Conservation (phyloP, 2,329 filamentous ascomycete genomes). For the Colletotrichum magnum region DNA sequence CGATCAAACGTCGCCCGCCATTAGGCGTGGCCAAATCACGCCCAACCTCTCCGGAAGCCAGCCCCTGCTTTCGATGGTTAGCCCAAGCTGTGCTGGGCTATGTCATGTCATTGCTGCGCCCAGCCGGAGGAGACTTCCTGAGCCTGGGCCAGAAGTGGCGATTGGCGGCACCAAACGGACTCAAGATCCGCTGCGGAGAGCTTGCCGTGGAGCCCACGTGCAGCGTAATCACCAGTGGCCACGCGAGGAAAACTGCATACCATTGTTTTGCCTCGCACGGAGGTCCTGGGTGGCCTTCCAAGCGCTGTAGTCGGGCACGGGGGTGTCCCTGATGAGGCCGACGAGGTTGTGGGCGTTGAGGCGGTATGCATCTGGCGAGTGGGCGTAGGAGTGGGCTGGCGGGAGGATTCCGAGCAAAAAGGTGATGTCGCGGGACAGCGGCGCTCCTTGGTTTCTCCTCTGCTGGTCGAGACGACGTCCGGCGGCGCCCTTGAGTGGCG, state of each 20-base stretch:
- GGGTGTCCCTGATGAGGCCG: conserved; percentile 77
- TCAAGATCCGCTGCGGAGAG: conserved; percentile 55
- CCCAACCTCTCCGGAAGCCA: conserved; percentile 34
- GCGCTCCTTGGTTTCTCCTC: conserved; percentile 73
- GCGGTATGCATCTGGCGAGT: conserved; percentile 78
- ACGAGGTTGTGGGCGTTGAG: conserved; percentile 82
- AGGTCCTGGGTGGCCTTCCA: conserved; percentile 63
- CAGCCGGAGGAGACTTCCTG: conserved; percentile 62
- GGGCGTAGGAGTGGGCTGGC: conserved; percentile 78
- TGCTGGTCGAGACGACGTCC: conserved; percentile 88
- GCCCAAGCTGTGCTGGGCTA: conserved; percentile 49
- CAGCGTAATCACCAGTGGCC: conserved; percentile 59
- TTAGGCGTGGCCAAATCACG: not conserved
- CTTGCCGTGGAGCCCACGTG: conserved; percentile 42
- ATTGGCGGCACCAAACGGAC: conserved; percentile 60
- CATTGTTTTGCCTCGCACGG: conserved; percentile 47
- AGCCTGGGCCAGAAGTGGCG: conserved; percentile 60
- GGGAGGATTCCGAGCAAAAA: conserved; percentile 82
- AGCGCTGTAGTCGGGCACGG: conserved; percentile 72
- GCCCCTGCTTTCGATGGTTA: conserved; percentile 30
- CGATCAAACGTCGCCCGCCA: too few species aligned
- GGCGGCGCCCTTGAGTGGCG: conserved; percentile 91
- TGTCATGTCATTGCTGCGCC: conserved; percentile 53
- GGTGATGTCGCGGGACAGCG: conserved; percentile 79
- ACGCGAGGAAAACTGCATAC: conserved; percentile 55